Conservation (phyloP, 108 stramenopile genomes). For the Phaeodactylum tricornutum region DNA sequence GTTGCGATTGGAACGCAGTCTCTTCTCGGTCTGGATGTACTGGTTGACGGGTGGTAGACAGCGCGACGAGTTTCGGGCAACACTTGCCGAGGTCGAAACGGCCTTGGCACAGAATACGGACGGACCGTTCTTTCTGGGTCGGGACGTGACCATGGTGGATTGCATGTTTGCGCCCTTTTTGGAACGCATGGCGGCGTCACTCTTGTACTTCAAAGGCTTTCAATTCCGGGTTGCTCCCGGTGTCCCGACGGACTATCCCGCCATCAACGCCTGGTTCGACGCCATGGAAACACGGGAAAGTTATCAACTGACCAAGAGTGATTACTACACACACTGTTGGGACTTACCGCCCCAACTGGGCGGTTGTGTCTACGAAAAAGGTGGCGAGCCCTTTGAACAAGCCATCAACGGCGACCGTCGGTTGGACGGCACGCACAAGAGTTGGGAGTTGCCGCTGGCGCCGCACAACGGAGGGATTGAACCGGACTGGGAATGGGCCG, state of each 20-base stretch:
- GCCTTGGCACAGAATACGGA: conserved; percentile 29
- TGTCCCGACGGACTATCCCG: conserved; percentile 47
- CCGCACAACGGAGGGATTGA: conserved; percentile 65
- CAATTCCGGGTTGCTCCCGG: conserved; percentile 57
- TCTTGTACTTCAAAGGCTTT: conserved; percentile 86
- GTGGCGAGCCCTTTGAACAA: conserved; percentile 40
- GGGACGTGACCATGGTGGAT: conserved; percentile 62
- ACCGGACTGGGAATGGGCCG: conserved; percentile 70
- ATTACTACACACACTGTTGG: conserved; percentile 91
- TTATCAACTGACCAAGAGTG: conserved; percentile 79
- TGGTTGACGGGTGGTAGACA: conserved; percentile 67
- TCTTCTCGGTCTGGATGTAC: conserved; percentile 83
- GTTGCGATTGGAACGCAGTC: conserved; percentile 68
- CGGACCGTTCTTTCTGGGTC: conserved; percentile 84
- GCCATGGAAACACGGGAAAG: conserved; percentile 76
- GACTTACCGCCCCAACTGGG: conserved; percentile 94
- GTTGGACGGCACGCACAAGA: conserved; percentile 37
- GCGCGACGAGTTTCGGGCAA: conserved; percentile 33
- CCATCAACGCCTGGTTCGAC: conserved; percentile 86
- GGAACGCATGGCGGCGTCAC: conserved; percentile 83
- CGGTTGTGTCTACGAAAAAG: conserved; percentile 63
- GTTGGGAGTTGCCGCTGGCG: conserved; percentile 65
- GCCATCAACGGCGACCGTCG: conserved; percentile 56
- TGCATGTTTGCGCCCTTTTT: conserved; percentile 76
- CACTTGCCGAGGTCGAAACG: conserved; percentile 56